Evolutionary conservation across 306 rosid species (phyloP), one percentile per base, ranked within the genome.

Genomic region (Alnus glutinosa): DNA sequence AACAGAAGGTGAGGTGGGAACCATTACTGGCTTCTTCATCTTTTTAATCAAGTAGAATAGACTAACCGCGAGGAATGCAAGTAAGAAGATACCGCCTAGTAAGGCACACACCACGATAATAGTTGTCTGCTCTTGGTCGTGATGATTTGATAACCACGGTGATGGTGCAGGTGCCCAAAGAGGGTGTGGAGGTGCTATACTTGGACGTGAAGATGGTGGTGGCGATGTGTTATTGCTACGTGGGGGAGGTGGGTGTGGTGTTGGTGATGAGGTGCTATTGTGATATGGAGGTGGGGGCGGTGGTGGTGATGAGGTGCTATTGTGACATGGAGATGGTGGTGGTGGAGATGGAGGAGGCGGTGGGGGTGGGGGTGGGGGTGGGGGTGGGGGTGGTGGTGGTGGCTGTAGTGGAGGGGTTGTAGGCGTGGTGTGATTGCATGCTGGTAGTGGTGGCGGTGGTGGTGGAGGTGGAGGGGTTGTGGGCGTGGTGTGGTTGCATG

Each of bases 31-130:
- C 34, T 39, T 57, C 51, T 51, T 57, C 75, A 51, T 81, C 75
- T 58, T 75, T 63, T 80, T 75, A 4, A 50, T 75, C 19, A 80
- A 59, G 47, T 44, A 80, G 70, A 75, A 80, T 15, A 80, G 84
- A 51, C 84, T 76, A 52, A 37, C 4, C 16, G 55, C 71, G 1
- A 81, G 61, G 19, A 69, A 70, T 9, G 80, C 76, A 15, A 81
- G 77, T 12, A 81, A 81, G 70, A 81, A 81, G 44, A 50, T 77
- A 19, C 84, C 80, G 6, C 84, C 80, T 0, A 81, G 67, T 42
- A 80, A 81, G 37, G 68, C 83, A 12, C 69, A 68, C 4, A 59
- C 75, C 1, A 78, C 83, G 4, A 80, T 39, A 55, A 30, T 55
- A 62, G 57, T 51, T 2, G 61, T 59, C 46, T 23, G 28, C 28